Conservation (phyloP, 2,329 filamentous ascomycete genomes). For the Emmonsia crescens region DNA sequence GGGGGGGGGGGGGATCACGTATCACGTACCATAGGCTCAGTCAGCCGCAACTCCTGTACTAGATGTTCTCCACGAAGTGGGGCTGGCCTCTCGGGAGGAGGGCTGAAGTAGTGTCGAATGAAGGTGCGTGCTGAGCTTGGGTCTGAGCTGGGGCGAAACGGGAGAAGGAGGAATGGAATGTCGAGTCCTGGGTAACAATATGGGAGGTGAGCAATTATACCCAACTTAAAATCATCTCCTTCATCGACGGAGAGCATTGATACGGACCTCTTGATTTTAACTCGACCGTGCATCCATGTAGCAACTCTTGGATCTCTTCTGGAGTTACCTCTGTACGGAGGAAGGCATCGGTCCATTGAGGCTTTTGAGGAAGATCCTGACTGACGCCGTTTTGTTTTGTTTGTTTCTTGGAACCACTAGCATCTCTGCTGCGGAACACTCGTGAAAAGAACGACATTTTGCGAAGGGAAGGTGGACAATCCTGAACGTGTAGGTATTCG, state of each 20-base stretch:
- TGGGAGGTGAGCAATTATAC: conserved; percentile 16
- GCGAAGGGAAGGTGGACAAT: background rate
- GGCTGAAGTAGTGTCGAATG: conserved; percentile 82
- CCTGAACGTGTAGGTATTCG: background rate
- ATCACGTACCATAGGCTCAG: conserved; percentile 73
- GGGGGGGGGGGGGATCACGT: no score
- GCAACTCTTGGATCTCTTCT: conserved; percentile 81
- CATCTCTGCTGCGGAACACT: conserved; percentile 66
- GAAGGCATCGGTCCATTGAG: conserved; percentile 82
- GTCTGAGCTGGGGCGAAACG: conserved; percentile 87
- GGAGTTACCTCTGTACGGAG: conserved; percentile 69
- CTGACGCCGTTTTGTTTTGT: conserved; percentile 41
- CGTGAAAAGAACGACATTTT: conserved; percentile 50
- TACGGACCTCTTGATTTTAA: conserved; percentile 83
- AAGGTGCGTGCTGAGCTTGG: conserved; percentile 86
- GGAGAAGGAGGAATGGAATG: conserved; percentile 82
- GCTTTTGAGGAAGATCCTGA: conserved; percentile 52
- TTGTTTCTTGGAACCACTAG: conserved; percentile 50
- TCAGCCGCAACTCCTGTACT: conserved; percentile 77
- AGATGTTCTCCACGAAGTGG: conserved; percentile 57
- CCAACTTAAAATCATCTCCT: background rate
- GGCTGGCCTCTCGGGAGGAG: conserved; percentile 47
- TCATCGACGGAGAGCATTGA: conserved; percentile 7
- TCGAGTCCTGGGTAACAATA: conserved; percentile 56
- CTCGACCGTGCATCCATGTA: conserved; percentile 76